Conservation (phyloP, 2,329 filamentous ascomycete species). For the Penicillium sumatraense region DNA sequence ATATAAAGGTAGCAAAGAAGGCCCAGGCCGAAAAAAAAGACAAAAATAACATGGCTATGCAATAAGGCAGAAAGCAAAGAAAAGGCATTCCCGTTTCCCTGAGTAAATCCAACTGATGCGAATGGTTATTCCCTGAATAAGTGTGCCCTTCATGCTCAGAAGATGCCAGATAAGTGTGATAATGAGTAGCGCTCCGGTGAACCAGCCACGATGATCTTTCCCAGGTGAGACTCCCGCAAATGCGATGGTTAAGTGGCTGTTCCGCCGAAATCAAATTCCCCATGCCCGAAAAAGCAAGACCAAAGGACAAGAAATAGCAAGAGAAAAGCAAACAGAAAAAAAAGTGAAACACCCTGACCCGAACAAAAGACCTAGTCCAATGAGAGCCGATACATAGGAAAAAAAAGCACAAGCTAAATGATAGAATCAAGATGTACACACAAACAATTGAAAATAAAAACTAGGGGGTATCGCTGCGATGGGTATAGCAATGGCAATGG, state of each 20-base stretch:
- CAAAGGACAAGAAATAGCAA: conserved; percentile 3
- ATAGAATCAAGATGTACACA: conserved; percentile 9
- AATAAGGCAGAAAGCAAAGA: conserved; percentile 1
- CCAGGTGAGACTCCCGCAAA: conserved; percentile 29
- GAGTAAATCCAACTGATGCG: conserved; percentile 13
- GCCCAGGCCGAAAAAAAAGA: not conserved
- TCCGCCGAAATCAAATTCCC: conserved; percentile 17
- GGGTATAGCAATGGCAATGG: conserved; percentile 24
- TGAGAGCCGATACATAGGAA: conserved; percentile 6
- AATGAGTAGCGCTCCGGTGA: conserved; percentile 23
- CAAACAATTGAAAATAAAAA: conserved; percentile 9
- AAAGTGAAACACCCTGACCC: conserved; percentile 11
- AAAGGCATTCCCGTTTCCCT: conserved; percentile 16
- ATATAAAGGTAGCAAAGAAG: not conserved
- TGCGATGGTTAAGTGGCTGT: conserved; percentile 22
- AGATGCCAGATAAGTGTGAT: conserved; percentile 11
- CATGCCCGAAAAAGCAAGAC: conserved; percentile 12
- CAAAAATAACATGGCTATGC: conserved; percentile 12
- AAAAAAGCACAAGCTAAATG: not conserved
- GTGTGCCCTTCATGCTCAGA: conserved; percentile 14
- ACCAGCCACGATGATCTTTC: conserved; percentile 26
- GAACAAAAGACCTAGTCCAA: not conserved
- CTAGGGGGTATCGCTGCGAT: conserved; percentile 27
- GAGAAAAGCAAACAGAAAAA: conserved; percentile 5
- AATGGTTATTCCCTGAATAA: conserved; percentile 14